A percentile compares a stretch with the other conserved stretches of the same genome.
Evolutionary conservation across 1,284 basidiomycete genomes (phyloP).

Genomic region (Lentinula novae-zelandiae): DNA sequence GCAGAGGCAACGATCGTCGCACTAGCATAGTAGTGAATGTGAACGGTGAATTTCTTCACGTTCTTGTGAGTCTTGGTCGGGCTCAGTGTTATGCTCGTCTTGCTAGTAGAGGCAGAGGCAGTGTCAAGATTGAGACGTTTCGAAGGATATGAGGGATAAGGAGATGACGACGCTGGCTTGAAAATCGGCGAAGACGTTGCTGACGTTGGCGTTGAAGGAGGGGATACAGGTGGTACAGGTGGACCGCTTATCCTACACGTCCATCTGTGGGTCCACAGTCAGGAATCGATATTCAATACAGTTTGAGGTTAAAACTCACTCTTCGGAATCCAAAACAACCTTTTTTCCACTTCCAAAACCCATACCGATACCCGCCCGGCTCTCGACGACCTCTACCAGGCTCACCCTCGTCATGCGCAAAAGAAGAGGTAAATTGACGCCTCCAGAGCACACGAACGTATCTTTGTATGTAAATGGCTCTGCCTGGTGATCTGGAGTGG

Average conservation of each 20-base stretch:
- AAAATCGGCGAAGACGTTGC: background rate
- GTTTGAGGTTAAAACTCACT: constrained; percentile 39
- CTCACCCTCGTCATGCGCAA: constrained; percentile 49
- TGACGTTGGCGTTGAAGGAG: background rate
- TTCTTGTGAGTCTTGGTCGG: constrained; percentile 32
- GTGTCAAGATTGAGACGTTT: background rate
- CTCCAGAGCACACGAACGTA: constrained; percentile 56
- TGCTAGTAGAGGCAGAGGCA: background rate
- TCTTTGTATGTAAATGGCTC: constrained; percentile 46
- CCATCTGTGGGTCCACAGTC: constrained; percentile 43
- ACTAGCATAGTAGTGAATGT: constrained; percentile 58
- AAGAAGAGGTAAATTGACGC: constrained; percentile 57
- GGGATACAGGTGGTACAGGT: background rate
- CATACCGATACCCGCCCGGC: background rate
- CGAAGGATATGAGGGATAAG: background rate
- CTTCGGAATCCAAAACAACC: constrained; percentile 57
- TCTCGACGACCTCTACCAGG: constrained; percentile 50
- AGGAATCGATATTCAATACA: background rate
- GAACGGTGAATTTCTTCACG: constrained; percentile 54
- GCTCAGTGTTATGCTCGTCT: background rate
- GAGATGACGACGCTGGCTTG: background rate
- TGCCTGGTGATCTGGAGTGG: constrained; percentile 24
- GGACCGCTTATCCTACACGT: constrained; percentile 54
- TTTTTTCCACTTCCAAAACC: background rate
- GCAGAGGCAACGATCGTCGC: constrained; percentile 31